Conservation (phyloP, 768 basidiomycete species). For the Leucocoprinus leucothites region DNA sequence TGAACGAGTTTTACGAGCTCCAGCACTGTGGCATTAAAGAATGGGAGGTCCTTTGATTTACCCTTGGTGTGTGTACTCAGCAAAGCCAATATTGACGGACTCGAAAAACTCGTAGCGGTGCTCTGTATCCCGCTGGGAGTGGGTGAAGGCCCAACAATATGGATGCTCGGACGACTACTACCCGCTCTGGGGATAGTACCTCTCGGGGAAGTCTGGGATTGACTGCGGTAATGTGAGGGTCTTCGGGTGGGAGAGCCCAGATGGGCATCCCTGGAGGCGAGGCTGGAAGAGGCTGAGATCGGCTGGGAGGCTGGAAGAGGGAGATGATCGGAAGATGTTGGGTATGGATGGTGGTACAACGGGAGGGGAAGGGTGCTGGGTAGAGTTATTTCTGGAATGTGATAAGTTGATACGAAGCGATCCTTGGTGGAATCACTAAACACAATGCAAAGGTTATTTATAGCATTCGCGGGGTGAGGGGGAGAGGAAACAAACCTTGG, state of each 20-base stretch:
- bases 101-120: not conserved
- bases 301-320: slow-evolving; percentile 32
- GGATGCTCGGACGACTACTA: slow-evolving; percentile 10
- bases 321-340: slow-evolving; percentile 32
- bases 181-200: slow-evolving; percentile 15
- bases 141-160: slow-evolving; percentile 13
- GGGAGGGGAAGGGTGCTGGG: slow-evolving; percentile 7
- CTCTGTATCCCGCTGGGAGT: slow-evolving; percentile 9
- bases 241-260: slow-evolving; percentile 16
- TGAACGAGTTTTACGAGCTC: slow-evolving; percentile 78
- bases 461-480: not conserved
- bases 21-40: slow-evolving; percentile 66
- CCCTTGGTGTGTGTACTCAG: slow-evolving; percentile 7
- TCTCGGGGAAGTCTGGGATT: slow-evolving; percentile 16
- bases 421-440: slow-evolving; percentile 75
- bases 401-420: slow-evolving; percentile 69
- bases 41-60: slow-evolving; percentile 31
- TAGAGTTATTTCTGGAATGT: slow-evolving; percentile 8
- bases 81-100: not conserved
- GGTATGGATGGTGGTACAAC: not conserved
- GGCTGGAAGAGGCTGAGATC: slow-evolving; percentile 17
- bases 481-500: slow-evolving; percentile 46
- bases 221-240: slow-evolving; percentile 18
- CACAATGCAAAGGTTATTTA: not conserved
- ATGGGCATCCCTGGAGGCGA: not conserved